phyloP scores from a whole-genome alignment of 2,329 filamentous ascomycete genomes.

The Monosporascus sp. region DNA sequence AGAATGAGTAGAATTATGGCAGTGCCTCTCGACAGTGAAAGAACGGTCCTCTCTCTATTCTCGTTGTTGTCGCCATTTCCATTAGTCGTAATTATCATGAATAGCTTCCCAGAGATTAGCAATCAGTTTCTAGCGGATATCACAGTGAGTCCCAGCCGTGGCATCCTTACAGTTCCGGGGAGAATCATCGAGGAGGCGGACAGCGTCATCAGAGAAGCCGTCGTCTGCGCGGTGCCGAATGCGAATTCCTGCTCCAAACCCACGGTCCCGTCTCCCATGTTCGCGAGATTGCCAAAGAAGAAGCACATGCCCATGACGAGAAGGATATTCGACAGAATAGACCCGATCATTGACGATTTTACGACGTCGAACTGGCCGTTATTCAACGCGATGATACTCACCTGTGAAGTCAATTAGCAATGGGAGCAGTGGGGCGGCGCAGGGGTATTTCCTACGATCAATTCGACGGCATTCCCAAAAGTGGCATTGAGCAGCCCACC shows the following conservation, averaged over 20 bases:
- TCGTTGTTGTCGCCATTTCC: constrained; percentile 26
- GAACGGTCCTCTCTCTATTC: constrained; percentile 51
- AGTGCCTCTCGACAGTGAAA: constrained; percentile 70
- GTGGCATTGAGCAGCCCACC: constrained; percentile 73
- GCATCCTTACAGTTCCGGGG: constrained; percentile 57
- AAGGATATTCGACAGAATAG: constrained; percentile 89
- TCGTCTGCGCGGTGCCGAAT: constrained; percentile 72
- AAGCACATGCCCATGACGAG: constrained; percentile 82
- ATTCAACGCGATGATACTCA: constrained; percentile 84
- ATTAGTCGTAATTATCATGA: constrained; percentile 53
- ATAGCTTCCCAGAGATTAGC: constrained; percentile 42
- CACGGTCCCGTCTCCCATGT: constrained; percentile 53
- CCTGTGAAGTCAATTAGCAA: constrained; percentile 43
- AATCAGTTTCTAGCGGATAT: background rate
- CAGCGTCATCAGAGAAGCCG: constrained; percentile 68
- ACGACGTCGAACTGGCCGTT: constrained; percentile 89
- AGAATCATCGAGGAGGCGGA: constrained; percentile 75
- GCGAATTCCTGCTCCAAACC: constrained; percentile 69
- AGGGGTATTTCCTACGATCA: constrained; percentile 54
- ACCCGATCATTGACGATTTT: constrained; percentile 96
- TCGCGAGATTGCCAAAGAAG: constrained; percentile 66
- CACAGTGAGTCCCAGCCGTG: background rate
- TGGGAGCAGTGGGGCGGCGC: constrained; percentile 3
- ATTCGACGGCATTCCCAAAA: constrained; percentile 74
- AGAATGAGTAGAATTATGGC: constrained; percentile 69